Base-by-base conservation (phyloP, 257 asterid genomes). In the Scutellaria baicalensis region DNA sequence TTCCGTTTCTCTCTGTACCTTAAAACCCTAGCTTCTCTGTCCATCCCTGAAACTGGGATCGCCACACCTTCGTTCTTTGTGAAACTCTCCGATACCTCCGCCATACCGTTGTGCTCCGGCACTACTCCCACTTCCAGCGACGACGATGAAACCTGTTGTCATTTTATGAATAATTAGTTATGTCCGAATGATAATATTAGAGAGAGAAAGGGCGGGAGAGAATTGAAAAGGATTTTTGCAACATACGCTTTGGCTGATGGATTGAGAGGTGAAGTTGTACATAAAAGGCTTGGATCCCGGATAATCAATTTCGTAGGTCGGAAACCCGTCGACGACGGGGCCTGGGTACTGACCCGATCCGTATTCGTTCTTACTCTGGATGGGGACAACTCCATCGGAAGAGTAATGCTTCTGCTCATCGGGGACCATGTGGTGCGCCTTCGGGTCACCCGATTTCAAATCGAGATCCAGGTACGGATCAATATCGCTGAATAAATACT, bases 1-100 rank as follows among this genome's bases (percentile, higher is more conserved):
- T 89, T 89, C 59, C 89, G 78, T 50, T 90, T 88, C 86, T 88
- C 97, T 68, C 93, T 86, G 68, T 90, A 88, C 88, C 96, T 78
- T 23, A 85, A 42, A 2, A 89, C 96, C 54, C 90, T 82, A 0
- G 95, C 96, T 75, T 89, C 90, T 54, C 96, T 75, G 61, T 89
- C 96, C 43, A 78, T 17, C 5, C 88, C 86, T 0, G 82, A 73
- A 2, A 83, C 64, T 0, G 89, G 89, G 14, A 69, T 77, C 3
- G 92, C 84, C 23, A 75, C 38, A 0, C 74, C 69, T 6, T 79
- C 89, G 55, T 20, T 69, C 70, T 80, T 76, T 6, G 23, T 52
- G 44, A 77, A 66, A 7, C 69, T 45, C 42, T 84, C 77, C 0
- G 86, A 74, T 47, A 78, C 85, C 39, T 85, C 95, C 3, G 76